Evolutionary conservation across 495 filamentous ascomycete species (phyloP).

Genomic region (Trichoderma gamsii): DNA sequence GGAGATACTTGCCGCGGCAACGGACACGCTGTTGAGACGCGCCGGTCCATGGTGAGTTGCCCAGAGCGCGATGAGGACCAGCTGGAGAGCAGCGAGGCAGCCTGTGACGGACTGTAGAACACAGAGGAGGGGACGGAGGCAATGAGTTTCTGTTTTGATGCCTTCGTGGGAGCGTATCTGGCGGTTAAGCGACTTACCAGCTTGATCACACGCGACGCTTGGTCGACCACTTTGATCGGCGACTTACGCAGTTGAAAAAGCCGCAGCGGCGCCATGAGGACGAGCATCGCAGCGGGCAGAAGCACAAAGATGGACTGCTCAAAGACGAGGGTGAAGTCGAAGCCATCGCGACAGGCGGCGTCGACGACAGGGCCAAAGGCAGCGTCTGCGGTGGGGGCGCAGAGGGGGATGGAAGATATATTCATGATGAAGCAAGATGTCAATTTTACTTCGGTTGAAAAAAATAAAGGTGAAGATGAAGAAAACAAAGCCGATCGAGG

Average conservation of each 20-base stretch:
- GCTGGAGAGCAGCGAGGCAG: constrained; percentile 36
- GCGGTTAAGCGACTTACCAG: neutral
- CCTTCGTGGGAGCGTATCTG: neutral
- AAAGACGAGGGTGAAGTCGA: constrained; percentile 59
- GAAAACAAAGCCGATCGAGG: neutral
- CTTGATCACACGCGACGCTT: neutral
- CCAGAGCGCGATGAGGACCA: constrained; percentile 39
- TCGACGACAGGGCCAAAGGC: constrained; percentile 21
- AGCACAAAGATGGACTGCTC: constrained; percentile 51
- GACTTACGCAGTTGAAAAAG: constrained; percentile 14
- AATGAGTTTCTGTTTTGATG: neutral
- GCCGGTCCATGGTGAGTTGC: constrained; percentile 11
- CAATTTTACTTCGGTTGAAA: neutral
- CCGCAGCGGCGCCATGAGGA: constrained; percentile 30
- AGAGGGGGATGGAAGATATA: neutral
- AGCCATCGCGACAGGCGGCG: constrained; percentile 22
- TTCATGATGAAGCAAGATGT: neutral
- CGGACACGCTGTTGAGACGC: constrained; percentile 11
- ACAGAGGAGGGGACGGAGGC: neutral
- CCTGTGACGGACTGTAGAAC: constrained; percentile 35
- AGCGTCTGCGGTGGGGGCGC: constrained; percentile 12
- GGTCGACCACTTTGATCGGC: neutral
- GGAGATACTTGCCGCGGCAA: constrained; percentile 18
- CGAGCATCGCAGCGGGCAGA: constrained; percentile 42
- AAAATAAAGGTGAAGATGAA: neutral